Conservation (phyloP, 2,329 filamentous ascomycete genomes). For the Pseudopyricularia javanii region DNA sequence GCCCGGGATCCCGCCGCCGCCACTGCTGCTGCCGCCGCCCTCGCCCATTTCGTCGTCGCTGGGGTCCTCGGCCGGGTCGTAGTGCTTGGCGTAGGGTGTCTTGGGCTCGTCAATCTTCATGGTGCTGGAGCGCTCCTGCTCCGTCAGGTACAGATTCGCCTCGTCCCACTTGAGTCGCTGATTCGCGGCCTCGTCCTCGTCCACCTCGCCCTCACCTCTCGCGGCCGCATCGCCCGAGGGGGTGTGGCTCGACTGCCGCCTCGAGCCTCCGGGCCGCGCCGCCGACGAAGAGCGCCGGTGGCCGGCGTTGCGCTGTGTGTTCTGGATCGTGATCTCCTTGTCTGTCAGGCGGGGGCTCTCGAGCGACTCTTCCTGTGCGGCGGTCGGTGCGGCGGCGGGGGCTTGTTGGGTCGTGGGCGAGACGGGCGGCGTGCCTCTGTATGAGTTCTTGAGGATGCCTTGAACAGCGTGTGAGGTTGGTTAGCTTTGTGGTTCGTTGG, state of each 20-base stretch:
- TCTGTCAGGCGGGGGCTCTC: conserved; percentile 44
- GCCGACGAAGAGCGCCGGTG: conserved; percentile 73
- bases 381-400: conserved; percentile 4
- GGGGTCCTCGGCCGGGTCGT: conserved; percentile 80
- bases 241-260: conserved; percentile 52
- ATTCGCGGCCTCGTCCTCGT: conserved; percentile 36
- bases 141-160: conserved; percentile 91
- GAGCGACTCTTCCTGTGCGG: conserved; percentile 9
- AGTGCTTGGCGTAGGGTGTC: conserved; percentile 88
- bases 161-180: conserved; percentile 96
- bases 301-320: conserved; percentile 89
- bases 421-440: conserved; percentile 46
- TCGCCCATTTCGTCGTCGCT: conserved; percentile 64
- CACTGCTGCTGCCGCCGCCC: conserved; percentile 53
- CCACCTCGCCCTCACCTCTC: too few species aligned
- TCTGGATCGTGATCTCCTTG: conserved; percentile 85
- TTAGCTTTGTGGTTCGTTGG: too few species aligned
- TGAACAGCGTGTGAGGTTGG: not conserved
- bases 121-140: conserved; percentile 86
- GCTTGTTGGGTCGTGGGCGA: conserved; percentile 23
- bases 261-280: conserved; percentile 50
- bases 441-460: conserved; percentile 95
- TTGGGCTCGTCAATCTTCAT: conserved; percentile 99
- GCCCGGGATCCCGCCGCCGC: conserved; percentile 53
- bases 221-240: conserved; percentile 28